Conservation (phyloP, 257 asterid species). For the Paraleonurus japonicus region DNA sequence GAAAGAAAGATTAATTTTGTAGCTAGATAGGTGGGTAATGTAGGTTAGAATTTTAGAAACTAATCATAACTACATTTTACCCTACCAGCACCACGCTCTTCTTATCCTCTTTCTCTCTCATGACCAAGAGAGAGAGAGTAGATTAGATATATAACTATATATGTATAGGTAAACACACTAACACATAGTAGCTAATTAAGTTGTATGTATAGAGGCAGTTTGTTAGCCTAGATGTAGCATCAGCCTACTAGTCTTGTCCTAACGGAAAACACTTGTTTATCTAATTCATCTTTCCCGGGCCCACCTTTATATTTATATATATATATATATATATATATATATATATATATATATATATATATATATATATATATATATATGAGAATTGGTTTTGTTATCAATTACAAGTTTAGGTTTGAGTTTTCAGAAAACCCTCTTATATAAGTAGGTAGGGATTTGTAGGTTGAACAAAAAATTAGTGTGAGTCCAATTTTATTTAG, state of each 20-base stretch:
- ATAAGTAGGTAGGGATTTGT: too few species aligned
- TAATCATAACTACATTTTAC: conserved; percentile 9
- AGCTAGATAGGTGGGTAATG: conserved; percentile 6
- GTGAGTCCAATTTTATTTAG: too few species aligned
- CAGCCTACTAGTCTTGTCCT: conserved; percentile 66
- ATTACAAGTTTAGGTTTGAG: too few species aligned
- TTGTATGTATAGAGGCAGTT: conserved; percentile 3
- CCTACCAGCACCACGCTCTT: conserved; percentile 34
- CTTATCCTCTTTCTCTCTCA: conserved; percentile 1
- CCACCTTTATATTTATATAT: too few species aligned
- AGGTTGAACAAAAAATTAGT: too few species aligned
- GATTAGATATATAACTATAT: neutral
- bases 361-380: too few species aligned
- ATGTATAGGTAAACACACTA: too few species aligned
- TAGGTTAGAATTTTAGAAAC: conserved; percentile 28
- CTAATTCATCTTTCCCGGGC: neutral
- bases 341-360: too few species aligned
- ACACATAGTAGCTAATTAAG: neutral
- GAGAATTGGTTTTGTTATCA: too few species aligned
- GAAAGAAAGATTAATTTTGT: neutral
- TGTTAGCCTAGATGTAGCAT: conserved; percentile 72
- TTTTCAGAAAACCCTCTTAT: too few species aligned
- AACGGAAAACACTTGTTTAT: conserved; percentile 55
- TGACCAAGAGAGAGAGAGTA: neutral
- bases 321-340: too few species aligned